phyloP scores from a whole-genome alignment of 2,329 filamentous ascomycete species.

The Paraphoma sp. region DNA sequence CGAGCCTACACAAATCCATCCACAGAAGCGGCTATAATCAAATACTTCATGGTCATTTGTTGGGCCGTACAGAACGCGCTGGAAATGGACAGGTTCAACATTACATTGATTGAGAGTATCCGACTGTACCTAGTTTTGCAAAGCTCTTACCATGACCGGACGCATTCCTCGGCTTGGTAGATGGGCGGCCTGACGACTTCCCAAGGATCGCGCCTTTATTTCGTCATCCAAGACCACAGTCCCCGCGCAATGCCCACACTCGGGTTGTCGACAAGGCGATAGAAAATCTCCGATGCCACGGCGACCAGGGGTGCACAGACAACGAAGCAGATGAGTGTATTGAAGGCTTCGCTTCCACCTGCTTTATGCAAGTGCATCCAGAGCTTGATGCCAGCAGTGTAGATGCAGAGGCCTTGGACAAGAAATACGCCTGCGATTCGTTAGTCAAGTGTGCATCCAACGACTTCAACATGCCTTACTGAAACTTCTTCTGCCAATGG shows the following conservation, averaged over 20 bases:
- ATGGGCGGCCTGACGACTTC: neutral
- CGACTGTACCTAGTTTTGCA: too few species aligned
- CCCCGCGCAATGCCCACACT: neutral
- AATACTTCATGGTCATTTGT: too few species aligned
- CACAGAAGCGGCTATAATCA: too few species aligned
- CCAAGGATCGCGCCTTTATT: neutral
- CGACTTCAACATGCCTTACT: conserved; percentile 35
- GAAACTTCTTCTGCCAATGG: conserved; percentile 47
- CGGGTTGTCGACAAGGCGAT: conserved; percentile 23
- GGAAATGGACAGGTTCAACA: too few species aligned
- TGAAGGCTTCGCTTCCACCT: conserved; percentile 4
- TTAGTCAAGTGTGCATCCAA: neutral
- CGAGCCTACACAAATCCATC: too few species aligned
- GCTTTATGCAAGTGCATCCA: conserved; percentile 47
- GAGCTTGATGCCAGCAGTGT: conserved; percentile 47
- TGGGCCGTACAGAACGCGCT: too few species aligned
- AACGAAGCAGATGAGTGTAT: conserved; percentile 11
- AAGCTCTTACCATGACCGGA: too few species aligned
- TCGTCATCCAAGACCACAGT: neutral
- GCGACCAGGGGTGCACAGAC: conserved; percentile 8
- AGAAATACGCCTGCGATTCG: conserved; percentile 45
- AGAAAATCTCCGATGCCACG: conserved; percentile 18
- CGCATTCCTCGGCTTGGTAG: too few species aligned
- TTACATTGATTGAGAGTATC: too few species aligned
- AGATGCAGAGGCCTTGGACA: conserved; percentile 46